Percentiles rank a stretch among this genome's conserved stretches.
Evolutionary conservation across 2,329 filamentous ascomycete species (phyloP).

Genomic region (Cytospora piceicola): DNA sequence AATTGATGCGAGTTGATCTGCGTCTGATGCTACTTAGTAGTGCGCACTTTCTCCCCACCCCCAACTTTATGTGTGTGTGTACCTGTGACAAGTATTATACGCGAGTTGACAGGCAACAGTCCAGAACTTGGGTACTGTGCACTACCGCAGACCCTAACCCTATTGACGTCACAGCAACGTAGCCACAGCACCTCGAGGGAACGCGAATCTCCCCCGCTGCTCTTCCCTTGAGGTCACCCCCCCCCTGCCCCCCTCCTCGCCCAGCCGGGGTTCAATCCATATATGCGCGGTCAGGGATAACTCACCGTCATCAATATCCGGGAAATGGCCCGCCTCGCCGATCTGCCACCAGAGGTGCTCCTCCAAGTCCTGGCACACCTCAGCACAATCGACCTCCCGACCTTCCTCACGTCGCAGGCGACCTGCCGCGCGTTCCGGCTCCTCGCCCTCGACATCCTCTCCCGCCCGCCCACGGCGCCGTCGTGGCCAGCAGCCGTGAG

Average conservation of each 20-base stretch:
- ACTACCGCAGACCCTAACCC: neutral
- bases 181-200: neutral
- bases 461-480: neutral
- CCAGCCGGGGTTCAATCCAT: too few species aligned
- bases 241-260: too few species aligned
- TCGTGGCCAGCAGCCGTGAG: neutral
- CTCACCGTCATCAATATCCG: neutral
- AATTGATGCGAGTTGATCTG: too few species aligned
- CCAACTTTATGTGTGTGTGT: too few species aligned
- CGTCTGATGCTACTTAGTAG: too few species aligned
- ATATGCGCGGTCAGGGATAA: neutral
- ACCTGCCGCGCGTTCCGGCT: constrained; percentile 5
- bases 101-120: too few species aligned
- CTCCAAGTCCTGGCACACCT: constrained; percentile 14
- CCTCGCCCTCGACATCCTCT: constrained; percentile 2
- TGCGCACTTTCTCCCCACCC: too few species aligned
- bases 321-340: neutral
- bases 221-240: neutral
- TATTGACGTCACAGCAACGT: neutral
- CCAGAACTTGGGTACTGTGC: too few species aligned
- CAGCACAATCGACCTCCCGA: constrained; percentile 4
- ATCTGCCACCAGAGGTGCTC: neutral
- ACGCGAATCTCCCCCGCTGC: too few species aligned
- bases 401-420: constrained; percentile 10
- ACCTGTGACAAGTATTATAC: too few species aligned